Base-by-base conservation (phyloP, 352 stramenopile species). In the Globisporangium apiculatum region DNA sequence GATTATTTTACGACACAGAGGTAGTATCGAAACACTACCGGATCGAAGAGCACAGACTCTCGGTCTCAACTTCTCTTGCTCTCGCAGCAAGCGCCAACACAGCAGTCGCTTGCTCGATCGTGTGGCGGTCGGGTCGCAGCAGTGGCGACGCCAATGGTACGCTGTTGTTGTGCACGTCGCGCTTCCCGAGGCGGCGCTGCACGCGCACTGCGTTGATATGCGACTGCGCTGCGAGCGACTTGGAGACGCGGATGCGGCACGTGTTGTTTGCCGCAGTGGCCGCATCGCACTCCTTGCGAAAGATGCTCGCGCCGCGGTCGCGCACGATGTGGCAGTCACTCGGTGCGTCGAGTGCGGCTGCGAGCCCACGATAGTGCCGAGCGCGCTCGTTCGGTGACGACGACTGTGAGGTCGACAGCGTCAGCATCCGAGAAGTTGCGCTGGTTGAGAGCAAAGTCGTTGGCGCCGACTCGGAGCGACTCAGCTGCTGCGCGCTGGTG, bases 391-490 rank as follows among this genome's bases (percentile, higher is more conserved):
- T 55, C 47, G 59, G 51, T 10, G 54, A 12, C 24, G 24, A 31
- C 24, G 24, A 31, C 24, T 31, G 24, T 31, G 24, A 55, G 60
- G 12, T 55, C 49, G n/a, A 49, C 10, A 41, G 61, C 24, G 24
- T 31, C 24, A 31, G 24, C 24, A 31, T 31, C 24, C 24, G 55
- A 38, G 68, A 61, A 8, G 54, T 15, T 12, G 41, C 9, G 7
- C 10, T 46, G 5, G 38, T 5, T 11, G 38, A 12, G 38, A 46
- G 55, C 9, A 83, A 60, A 2, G 65, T 70, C 12, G 62, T 49
- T 43, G 76, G 71, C 4, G 78, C 76, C 1, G 78, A 86, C 36
- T 88, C 76, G 7, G 78, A 86, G 18, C 72, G 73, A 9, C 36
- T 54, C 11, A 73, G 37, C 5, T n/a, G 41, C 41, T 46, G 41